Evolutionary conservation across 169 alveolate genomes (phyloP), one percentile per base, ranked within the genome.

Genomic region (Plasmodium gaboni): DNA sequence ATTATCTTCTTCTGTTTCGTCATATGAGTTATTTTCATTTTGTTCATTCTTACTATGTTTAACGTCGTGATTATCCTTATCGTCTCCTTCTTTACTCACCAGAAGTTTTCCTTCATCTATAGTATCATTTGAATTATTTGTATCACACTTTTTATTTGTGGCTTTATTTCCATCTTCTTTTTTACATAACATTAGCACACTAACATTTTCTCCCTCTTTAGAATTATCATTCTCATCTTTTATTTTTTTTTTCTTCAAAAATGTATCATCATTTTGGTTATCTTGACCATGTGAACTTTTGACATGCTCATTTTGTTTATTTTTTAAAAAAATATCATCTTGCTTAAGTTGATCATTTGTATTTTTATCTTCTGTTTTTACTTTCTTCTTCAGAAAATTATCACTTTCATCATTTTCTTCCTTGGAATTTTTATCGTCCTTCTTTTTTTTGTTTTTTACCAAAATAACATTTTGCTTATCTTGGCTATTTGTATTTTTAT

Each of bases 1-100:
- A 19, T 46, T 60, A 15, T 60, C 69, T 10, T 60, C 69, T 17
- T 60, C 69, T 10, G 9, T 60, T 60, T 60, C 24, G 69, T n/a
- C 69, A 22, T 26, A 2, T 72, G 22, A 22, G 53, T 59, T 53
- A 17, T 26, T 28, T 64, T 15, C 13, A 24, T 38, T 22, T 64
- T 44, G 24, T 60, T 4, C 26, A 15, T 57, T 15, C 19, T 44
- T 19, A 2, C 15, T 19, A 10, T 64, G 1, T 17, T 17, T 64
- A 28, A 10, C 51, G 6, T 12, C n/a, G 6, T 64, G 12, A 0
- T 13, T 24, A 17, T 12, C 13, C 12, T 28, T 28, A 50, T 28
- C 51, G 17, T 67, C 22, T 22, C 28, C 15, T 32, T 5, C 15
- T 12, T 67, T 15, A n/a, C 15, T 12, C 9, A 15, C 60, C n/a